Base-by-base conservation (phyloP, 2,329 filamentous ascomycete species). In the Ceratocystis smalleyi region DNA sequence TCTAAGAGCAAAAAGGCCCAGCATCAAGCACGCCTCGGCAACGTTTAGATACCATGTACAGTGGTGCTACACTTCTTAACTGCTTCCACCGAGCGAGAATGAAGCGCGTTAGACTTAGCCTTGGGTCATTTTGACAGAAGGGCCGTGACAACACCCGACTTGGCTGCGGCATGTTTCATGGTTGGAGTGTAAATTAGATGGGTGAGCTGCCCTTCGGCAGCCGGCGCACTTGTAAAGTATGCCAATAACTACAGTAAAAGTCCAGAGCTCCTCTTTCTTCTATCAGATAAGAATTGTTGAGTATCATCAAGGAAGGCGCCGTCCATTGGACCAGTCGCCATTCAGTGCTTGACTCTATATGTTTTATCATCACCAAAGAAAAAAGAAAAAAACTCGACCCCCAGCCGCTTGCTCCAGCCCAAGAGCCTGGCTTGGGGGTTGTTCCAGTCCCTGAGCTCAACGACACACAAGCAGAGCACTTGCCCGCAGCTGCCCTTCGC, bases 261-360 rank as follows among this genome's bases (percentile, higher is more conserved):
- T 4, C 30, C 32, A 30, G 59, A 55, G 47, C 27, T 17, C 17
- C 62, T 51, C 47, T 60, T 67, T 51, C 47, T 60, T 67, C 35
- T 27, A 59, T 67, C 65, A 67, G 65, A 67, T 64, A 62, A 43
- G 60, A 64, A 62, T 62, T 49, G 60, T 57, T 63, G 59, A 62
- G 62, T 64, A 64, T 67, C 65, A 67, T 67, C 62, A 64, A 60
- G 45, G 65, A 67, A 60, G 54, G 59, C 54, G 59, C 63, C 60
- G 65, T 62, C 60, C 59, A 64, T 64, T 67, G 61, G 65, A 66
- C 62, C 65, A 55, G 62, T 59, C 59, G 57, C 45, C 70, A 82
- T 83, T 96, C 89, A 88, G 91, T 89, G 91, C 91, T 96, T 96
- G 91, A 96, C 91, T 96, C 91, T 95, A 91, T 91, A 87, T 40